These are phyloP conservation scores for Didymella lethalis DNA, from an alignment of 2,329 filamentous ascomycete genomes.

Conservation along the genomic window DNA sequence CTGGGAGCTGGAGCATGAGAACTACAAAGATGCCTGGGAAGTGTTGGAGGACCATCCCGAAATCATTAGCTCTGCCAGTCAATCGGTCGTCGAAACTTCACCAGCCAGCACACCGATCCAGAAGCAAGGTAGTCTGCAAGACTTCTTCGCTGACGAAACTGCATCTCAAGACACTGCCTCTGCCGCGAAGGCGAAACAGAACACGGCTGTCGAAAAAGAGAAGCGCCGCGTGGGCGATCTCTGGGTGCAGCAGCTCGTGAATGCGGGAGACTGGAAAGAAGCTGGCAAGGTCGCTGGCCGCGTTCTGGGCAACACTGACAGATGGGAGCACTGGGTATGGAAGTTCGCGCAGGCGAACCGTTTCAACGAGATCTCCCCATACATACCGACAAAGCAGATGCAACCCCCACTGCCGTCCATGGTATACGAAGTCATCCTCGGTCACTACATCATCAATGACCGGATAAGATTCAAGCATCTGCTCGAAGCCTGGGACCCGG, in stretches of 20 bases:
- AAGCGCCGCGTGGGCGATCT: conserved; percentile 90
- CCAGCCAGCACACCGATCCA: conserved; percentile 56
- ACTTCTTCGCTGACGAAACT: conserved; percentile 77
- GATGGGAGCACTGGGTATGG: conserved; percentile 97
- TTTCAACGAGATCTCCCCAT: conserved; percentile 87
- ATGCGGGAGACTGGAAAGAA: conserved; percentile 74
- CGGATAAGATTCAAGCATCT: conserved; percentile 78
- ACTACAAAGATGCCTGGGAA: conserved; percentile 87
- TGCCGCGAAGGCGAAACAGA: conserved; percentile 61
- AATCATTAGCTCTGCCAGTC: conserved; percentile 56
- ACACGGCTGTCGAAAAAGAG: conserved; percentile 79
- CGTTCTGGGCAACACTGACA: conserved; percentile 77
- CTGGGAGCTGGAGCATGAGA: conserved; percentile 84
- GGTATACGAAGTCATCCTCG: conserved; percentile 88
- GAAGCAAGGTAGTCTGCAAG: conserved; percentile 57
- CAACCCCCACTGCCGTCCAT: conserved; percentile 79
- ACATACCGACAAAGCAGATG: conserved; percentile 80
- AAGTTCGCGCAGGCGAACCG: conserved; percentile 85
- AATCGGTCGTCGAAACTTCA: conserved; percentile 50
- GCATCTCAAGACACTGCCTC: conserved; percentile 69
- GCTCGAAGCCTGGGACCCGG: conserved; percentile 82
- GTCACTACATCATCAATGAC: conserved; percentile 84
- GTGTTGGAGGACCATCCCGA: conserved; percentile 89
- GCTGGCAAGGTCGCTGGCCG: conserved; percentile 84
- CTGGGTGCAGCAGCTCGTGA: conserved; percentile 88